Evolutionary conservation across 1,139 yeast species (phyloP), one percentile per base, ranked within the genome.

Genomic region (Blastobotrys arbuscula): DNA sequence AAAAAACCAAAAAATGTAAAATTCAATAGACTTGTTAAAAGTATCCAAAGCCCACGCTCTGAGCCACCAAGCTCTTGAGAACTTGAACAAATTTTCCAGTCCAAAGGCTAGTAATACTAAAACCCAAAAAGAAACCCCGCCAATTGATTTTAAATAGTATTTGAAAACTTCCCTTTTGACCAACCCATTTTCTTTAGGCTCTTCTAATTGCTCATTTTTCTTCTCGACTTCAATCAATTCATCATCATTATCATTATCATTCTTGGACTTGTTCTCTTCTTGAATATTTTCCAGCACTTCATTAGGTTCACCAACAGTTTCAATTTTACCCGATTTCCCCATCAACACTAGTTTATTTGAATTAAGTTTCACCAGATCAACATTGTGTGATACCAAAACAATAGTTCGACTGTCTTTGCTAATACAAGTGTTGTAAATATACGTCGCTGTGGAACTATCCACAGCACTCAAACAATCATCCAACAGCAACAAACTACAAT

Each of bases 391-490:
- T 12, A 28, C 31, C 12, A 28, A 28, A 52, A 84, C 76, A n/a
- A 96, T 95, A 44, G 97, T 69, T 64, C 90, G 97, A 6, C 97
- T 84, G 12, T 18, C 31, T 10, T 10, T 10, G 13, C 4, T 9
- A 5, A 28, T 12, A 28, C 31, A 28, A 28, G 10, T 4, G 12
- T 18, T 13, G 12, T 18, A 35, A 97, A 45, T 97, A 81, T 94
- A 87, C 52, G 84, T 76, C n/a, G 97, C 95, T 83, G 82, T 6
- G 64, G 89, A 90, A 2, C 21, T 8, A 39, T 39, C 42, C 6
- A 39, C 97, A 44, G 98, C 97, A 64, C 95, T 84, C 59, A 92
- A 75, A 72, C 97, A 90, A 67, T 90, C 97, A 70, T 90, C 98
- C 48, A 90, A 74, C 53, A 90, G 67, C 43, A 92, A 75, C 62